A percentile compares a stretch with the other conserved stretches of the same genome.
These are phyloP conservation scores for Ziziphus jujuba DNA, from an alignment of 306 rosid species.

Conservation along the genomic window DNA sequence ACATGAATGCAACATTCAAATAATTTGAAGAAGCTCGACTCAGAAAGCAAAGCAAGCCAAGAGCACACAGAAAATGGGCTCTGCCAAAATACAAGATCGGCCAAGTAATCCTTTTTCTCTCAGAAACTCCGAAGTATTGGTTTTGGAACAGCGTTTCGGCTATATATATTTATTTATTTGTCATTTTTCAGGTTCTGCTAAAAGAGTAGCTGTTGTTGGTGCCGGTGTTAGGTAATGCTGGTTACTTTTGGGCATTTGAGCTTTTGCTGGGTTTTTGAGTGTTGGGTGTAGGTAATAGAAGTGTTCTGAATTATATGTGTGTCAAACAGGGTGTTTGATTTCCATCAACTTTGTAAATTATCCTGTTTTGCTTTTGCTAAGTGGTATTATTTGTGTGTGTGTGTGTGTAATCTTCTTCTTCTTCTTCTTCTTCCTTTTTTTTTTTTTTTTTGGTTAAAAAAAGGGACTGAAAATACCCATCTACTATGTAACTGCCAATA, in stretches of 20 bases:
- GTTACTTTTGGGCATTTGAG: neutral
- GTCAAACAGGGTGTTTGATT: no score
- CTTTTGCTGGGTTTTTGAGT: neutral
- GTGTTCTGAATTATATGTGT: neutral
- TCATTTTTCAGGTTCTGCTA: slow-evolving; percentile 63
- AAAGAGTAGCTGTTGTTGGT: slow-evolving; percentile 87
- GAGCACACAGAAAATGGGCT: slow-evolving; percentile 41
- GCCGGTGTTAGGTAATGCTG: slow-evolving; percentile 80
- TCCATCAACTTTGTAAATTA: no score
- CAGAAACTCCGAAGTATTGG: neutral
- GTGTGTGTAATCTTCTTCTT: no score
- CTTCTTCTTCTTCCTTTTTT: no score
- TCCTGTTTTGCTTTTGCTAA: neutral
- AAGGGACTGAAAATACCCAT: no score
- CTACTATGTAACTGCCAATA: no score
- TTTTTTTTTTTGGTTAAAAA: neutral
- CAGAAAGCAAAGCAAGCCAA: slow-evolving; percentile 4
- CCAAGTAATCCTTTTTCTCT: slow-evolving; percentile 34
- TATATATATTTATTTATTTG: no score
- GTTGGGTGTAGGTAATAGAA: neutral
- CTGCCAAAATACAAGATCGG: slow-evolving; percentile 38
- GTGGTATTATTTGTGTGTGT: neutral
- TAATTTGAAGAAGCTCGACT: neutral
- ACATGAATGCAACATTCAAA: neutral
- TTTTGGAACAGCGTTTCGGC: no score